Base-by-base conservation (phyloP, 345 rosid genomes). In the Brassica carinata region DNA sequence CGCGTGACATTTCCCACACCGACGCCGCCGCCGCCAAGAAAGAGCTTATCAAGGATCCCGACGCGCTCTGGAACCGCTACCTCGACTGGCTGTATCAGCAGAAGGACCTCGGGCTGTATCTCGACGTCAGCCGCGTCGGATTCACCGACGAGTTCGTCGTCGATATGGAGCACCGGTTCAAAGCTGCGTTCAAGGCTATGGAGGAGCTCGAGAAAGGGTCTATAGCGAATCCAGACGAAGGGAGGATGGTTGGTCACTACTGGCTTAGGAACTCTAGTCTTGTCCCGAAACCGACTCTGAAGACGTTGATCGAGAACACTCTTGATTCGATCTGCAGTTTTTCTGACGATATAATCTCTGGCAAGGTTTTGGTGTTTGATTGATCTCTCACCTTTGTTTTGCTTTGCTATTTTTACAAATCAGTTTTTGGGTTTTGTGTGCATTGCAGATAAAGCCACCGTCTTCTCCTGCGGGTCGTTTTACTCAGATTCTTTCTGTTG, bases 191-290 rank as follows among this genome's bases (percentile, higher is more conserved):
- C 10, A 87, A 83, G 84, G 88, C 89, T 7, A 91, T 96, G 98
- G 94, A 82, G 77, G 93, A 88, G 78, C 82, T 96, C 38, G 99
- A 93, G 81, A 96, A 92, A 45, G 98, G 98, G 5, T 86, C 99
- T 72, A 90, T 96, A 69, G 91, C 99, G 69, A 96, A 96, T 78
- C 99, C 99, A 13, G 99, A 96, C 57, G 99, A 96, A 82, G 92
- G 96, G 10, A 86, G 99, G 81, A 96, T 96, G 99, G 99, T 96
- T 26, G 99, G 99, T 1, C 99, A 96, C 78, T 96, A 96, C 68
- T 96, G 99, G 99, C 80, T 96, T 68, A 86, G 99, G 84, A 86
- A 89, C 81, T 74, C 97, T 10, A 77, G 77, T 15, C 90, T 91
- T 63, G 92, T 97, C 4, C 97, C 99, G 0, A 91, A 83, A 0